Percentiles rank a stretch among this genome's conserved stretches.
These are phyloP conservation scores for Pseudocercospora ulei DNA, from an alignment of 2,329 filamentous ascomycete genomes.

Conservation along the genomic window DNA sequence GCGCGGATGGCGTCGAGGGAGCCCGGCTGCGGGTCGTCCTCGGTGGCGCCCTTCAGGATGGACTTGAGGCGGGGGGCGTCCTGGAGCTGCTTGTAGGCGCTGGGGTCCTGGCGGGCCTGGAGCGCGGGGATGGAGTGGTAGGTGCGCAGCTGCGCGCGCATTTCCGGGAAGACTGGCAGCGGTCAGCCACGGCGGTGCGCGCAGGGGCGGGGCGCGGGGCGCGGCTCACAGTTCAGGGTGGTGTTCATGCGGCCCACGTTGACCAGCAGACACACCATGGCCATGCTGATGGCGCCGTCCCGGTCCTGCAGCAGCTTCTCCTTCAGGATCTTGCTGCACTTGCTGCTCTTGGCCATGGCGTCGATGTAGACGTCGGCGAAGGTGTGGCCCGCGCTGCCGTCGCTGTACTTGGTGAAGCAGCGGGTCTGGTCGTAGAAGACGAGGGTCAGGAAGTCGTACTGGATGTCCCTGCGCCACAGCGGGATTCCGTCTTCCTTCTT, in stretches of 20 bases:
- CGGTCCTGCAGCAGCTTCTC: constrained; percentile 91
- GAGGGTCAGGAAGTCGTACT: constrained; percentile 72
- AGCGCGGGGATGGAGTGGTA: constrained; percentile 96
- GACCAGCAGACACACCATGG: constrained; percentile 95
- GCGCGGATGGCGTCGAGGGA: constrained; percentile 73
- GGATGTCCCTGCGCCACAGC: constrained; percentile 77
- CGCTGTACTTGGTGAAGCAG: constrained; percentile 89
- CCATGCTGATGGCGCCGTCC: constrained; percentile 91
- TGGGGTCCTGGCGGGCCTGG: constrained; percentile 87
- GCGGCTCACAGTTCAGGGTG: constrained; percentile 75
- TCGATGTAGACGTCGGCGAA: constrained; percentile 98
- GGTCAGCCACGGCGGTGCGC: constrained; percentile 20
- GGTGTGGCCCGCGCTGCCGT: constrained; percentile 59
- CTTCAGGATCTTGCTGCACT: constrained; percentile 95
- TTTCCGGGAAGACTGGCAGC: constrained; percentile 82
- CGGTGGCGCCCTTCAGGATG: constrained; percentile 90
- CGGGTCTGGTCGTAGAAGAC: constrained; percentile 65
- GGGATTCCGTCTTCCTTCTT: constrained; percentile 86
- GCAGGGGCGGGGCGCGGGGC: neutral
- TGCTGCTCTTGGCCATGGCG: constrained; percentile 96
- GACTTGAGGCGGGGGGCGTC: constrained; percentile 93
- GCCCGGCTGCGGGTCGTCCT: constrained; percentile 76
- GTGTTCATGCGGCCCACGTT: constrained; percentile 99
- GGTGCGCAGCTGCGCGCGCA: constrained; percentile 92
- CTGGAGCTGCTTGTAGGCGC: constrained; percentile 95